Base-by-base conservation (phyloP, 169 alveolate species). In the Sarcocystis neurona region DNA sequence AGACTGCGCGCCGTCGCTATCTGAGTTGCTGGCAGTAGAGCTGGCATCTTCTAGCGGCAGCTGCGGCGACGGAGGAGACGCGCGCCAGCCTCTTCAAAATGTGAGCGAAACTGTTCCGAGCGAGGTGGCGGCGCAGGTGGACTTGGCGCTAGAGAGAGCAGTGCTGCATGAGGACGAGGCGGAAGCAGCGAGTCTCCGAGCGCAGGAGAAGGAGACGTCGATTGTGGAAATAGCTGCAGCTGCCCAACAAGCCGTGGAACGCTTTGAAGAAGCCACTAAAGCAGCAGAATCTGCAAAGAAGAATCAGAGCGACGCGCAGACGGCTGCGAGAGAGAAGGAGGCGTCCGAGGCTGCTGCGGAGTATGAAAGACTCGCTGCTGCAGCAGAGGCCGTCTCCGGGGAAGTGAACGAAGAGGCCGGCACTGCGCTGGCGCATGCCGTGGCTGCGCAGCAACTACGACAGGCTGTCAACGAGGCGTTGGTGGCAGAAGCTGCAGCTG, bases 291-390 rank as follows among this genome's bases (percentile, higher is more conserved):
- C 34, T 39, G 82, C 82, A 27, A 72, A 32, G 34, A 72, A 39
- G 56, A 4, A 37, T 18, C 34, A 72, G 53, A 37, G 41, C 39
- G 82, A 72, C 10, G 41, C 34, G 18, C 56, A 39, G 18, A 56
- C 82, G 0, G 82, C 82, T 15, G 82, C 82, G 10, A 56, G 56
- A 34, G 82, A 72, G 53, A 72, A 72, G 53, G 82, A 3, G 30
- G 82, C 82, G 12, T 10, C 23, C 18, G 82, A 72, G 46, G 82
- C 82, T 10, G 82, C 82, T 41, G 82, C 50, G 39, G 82, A 72
- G 53, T 72, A 72, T 18, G 82, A 34, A 32, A 39, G 41, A 18
- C 56, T 72, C 58, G 56, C 53, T 0, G 46, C 82, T 0, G 82
- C 82, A 3, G 85, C 46, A 23, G 44, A 77, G 43, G 43, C 37